Percentiles rank a stretch among this genome's conserved stretches.
These are phyloP conservation scores for Exophiala viscosa DNA, from an alignment of 2,329 filamentous ascomycete genomes.

Conservation along the genomic window DNA sequence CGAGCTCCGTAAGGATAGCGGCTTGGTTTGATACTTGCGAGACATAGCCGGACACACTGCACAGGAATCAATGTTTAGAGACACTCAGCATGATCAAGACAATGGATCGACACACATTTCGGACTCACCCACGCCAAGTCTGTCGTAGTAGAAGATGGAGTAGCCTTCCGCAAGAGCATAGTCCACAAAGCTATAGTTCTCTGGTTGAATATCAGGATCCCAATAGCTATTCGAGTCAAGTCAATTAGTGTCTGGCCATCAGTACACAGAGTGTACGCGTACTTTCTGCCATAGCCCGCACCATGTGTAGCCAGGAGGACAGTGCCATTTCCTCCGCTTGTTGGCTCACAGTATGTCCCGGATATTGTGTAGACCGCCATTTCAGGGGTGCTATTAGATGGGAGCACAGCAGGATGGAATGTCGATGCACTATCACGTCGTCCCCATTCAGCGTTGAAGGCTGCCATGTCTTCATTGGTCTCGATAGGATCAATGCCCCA, in stretches of 20 bases:
- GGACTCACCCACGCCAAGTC: not conserved
- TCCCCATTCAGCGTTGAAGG: not conserved
- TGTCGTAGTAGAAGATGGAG: slow-evolving; percentile 10
- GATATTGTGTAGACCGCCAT: slow-evolving; percentile 5
- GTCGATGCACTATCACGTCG: slow-evolving; percentile 1
- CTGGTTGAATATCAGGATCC: slow-evolving; percentile 2
- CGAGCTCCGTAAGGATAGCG: not conserved
- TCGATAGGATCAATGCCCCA: slow-evolving; percentile 2
- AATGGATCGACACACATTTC: no score
- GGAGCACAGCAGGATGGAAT: not conserved
- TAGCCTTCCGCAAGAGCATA: slow-evolving; percentile 4
- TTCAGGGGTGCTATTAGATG: not conserved
- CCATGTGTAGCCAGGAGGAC: slow-evolving; percentile 8
- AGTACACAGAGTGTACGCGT: not conserved
- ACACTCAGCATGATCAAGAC: no score
- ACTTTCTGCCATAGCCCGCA: slow-evolving; percentile 4
- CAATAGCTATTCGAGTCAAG: slow-evolving; percentile 2
- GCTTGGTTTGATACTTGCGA: slow-evolving; percentile 1
- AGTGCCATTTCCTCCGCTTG: slow-evolving; percentile 1
- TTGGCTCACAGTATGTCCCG: slow-evolving; percentile 8
- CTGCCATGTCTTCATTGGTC: slow-evolving; percentile 3
- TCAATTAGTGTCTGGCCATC: not conserved
- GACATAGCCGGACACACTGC: slow-evolving; percentile 1
- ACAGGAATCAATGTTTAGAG: no score
- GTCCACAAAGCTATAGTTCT: slow-evolving; percentile 11